These are phyloP conservation scores for Malassezia globosa DNA, from an alignment of 1,284 basidiomycete species.

Conservation along the genomic window DNA sequence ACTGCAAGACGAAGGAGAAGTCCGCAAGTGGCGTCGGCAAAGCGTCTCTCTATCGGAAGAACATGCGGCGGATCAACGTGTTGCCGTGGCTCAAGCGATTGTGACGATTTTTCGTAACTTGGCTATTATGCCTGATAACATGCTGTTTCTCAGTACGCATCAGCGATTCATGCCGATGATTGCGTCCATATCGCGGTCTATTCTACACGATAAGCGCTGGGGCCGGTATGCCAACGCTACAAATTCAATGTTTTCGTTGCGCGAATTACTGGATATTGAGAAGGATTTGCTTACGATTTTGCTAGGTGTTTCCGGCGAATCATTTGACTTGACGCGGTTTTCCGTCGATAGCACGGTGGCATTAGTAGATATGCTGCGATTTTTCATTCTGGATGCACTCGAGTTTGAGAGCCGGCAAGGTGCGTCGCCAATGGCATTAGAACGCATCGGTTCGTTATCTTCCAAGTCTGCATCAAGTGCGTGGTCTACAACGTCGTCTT, in stretches of 20 bases:
- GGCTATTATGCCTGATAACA: constrained; percentile 63
- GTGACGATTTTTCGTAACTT: constrained; percentile 78
- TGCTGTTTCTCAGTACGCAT: constrained; percentile 58
- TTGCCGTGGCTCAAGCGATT: constrained; percentile 60
- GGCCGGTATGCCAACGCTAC: neutral
- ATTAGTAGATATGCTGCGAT: constrained; percentile 61
- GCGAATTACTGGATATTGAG: constrained; percentile 57
- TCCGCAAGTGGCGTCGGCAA: constrained; percentile 24
- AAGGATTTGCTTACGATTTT: constrained; percentile 68
- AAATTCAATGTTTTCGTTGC: constrained; percentile 25
- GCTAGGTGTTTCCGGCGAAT: constrained; percentile 56
- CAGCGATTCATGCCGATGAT: constrained; percentile 59
- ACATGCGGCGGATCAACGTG: constrained; percentile 36
- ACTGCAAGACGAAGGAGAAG: constrained; percentile 34
- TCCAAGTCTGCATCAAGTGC: too few species aligned
- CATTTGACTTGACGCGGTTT: constrained; percentile 49
- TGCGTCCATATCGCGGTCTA: constrained; percentile 26
- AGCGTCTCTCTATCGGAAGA: constrained; percentile 8
- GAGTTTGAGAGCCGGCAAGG: constrained; percentile 59
- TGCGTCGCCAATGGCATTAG: constrained; percentile 32
- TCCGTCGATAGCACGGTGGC: constrained; percentile 51
- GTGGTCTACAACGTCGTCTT: neutral
- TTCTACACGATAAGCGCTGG: constrained; percentile 38
- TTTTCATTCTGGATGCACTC: constrained; percentile 61
- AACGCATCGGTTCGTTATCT: constrained; percentile 7